Base-by-base conservation (phyloP, 1,139 yeast genomes). In the Saccharomycopsis hybrid region DNA sequence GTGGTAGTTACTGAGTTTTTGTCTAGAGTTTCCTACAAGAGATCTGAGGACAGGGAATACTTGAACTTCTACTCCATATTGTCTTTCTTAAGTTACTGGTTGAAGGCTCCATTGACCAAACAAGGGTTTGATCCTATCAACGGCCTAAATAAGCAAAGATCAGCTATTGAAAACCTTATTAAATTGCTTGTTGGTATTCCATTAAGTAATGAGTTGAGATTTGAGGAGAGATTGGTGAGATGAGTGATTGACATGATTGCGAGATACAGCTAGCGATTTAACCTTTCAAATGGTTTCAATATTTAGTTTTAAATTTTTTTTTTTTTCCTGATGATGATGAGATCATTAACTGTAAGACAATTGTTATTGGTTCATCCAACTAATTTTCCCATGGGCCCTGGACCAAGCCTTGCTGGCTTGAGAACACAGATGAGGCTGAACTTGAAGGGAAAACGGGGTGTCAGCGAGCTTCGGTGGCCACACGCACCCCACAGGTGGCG, bases 121-220 rank as follows among this genome's bases (percentile, higher is more conserved):
- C 88, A 90, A 52, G 96, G 96, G 11, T 86, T 75, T 70, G 85
- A 87, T 65, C 85, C 96, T 44, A 86, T 90, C 62, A 90, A 90
- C 64, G 96, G 97, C 39, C 78, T 90, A 65, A 90, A 88, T 78
- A 90, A 89, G 72, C 97, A 90, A 74, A 84, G 96, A 66, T 78
- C 83, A 62, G 96, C 94, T 46, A 73, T 90, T 59, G 97, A 90
- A 72, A 90, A 89, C 75, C 79, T 90, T 66, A 73, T 90, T 70
- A 83, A 96, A 66, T 81, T 88, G 58, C 76, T 90, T 64, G 88
- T 89, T 57, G 97, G 97, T 47, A 78, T 90, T 61, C 95, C 95
- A 55, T 80, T 95, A 56, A 78, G 82, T 65, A 89, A 88, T 68
- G 97, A 90, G 68, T 79, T 90, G 70, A 83, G 95, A 74, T 85